Conservation (phyloP, 2,329 filamentous ascomycete genomes). For the Thielaviopsis populi region DNA sequence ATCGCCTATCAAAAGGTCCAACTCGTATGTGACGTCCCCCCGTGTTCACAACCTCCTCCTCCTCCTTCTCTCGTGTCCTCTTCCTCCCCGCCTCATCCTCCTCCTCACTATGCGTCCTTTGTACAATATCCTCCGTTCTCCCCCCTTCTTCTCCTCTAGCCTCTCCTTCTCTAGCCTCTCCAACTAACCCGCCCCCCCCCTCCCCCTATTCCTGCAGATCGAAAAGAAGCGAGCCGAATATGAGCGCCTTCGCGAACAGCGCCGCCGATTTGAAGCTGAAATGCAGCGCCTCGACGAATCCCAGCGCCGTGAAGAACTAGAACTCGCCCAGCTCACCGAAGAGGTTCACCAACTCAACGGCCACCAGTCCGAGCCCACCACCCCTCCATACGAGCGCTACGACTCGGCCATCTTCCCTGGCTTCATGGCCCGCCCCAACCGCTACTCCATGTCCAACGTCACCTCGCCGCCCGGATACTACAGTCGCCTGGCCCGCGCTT, state of each 20-base stretch:
- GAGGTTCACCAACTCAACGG: constrained; percentile 53
- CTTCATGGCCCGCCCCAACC: constrained; percentile 68
- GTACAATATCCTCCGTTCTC: no score
- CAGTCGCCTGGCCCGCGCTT: constrained; percentile 49
- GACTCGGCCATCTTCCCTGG: constrained; percentile 54
- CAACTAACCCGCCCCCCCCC: background rate
- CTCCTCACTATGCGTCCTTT: constrained; percentile 21
- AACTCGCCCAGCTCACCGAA: constrained; percentile 72
- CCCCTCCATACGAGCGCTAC: constrained; percentile 83
- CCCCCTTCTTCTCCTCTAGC: no score
- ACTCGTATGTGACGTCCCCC: constrained; percentile 20
- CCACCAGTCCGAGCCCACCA: constrained; percentile 88
- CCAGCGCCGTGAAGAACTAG: constrained; percentile 66
- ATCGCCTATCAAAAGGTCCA: constrained; percentile 16
- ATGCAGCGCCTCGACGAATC: constrained; percentile 81
- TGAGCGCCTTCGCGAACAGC: constrained; percentile 78
- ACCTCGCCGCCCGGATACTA: constrained; percentile 64
- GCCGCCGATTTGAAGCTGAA: constrained; percentile 77
- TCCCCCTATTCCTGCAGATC: constrained; percentile 39
- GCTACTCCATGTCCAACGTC: constrained; percentile 79
- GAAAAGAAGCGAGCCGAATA: constrained; percentile 91
- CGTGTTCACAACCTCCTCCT: no score
- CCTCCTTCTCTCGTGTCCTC: no score
- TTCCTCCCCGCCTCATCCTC: no score
- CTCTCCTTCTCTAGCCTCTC: background rate